Conservation (phyloP, 2,329 filamentous ascomycete species). For the Colletotrichum lupini region DNA sequence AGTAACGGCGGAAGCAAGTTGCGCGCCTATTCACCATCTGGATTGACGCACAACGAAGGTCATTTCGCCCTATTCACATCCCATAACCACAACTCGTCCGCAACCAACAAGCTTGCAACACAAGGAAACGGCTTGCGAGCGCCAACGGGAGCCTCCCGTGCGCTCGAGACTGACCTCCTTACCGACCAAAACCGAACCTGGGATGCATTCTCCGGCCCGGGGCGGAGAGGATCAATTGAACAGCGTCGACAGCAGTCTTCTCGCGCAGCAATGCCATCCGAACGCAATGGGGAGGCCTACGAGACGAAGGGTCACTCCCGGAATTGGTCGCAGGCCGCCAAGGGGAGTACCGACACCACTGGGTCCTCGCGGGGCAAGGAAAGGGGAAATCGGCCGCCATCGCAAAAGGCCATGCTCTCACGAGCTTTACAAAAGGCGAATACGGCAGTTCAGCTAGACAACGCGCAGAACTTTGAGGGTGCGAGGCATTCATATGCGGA, state of each 20-base stretch:
- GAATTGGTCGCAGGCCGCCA: constrained; percentile 57
- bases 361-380: constrained; percentile 48
- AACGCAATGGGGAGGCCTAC: constrained; percentile 42
- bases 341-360: constrained; percentile 56
- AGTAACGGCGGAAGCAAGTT: background rate
- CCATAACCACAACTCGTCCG: background rate
- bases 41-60: background rate
- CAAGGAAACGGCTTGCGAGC: background rate
- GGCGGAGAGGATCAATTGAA: constrained; percentile 29
- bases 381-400: constrained; percentile 61
- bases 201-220: constrained; percentile 27
- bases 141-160: background rate
- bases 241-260: background rate
- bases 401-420: constrained; percentile 97
- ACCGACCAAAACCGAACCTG: constrained; percentile 4
- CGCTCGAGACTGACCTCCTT: background rate
- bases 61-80: background rate
- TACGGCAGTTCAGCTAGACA: constrained; percentile 93
- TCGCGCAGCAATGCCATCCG: constrained; percentile 42
- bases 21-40: constrained; percentile 7
- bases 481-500: constrained; percentile 92
- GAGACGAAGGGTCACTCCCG: constrained; percentile 54
- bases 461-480: constrained; percentile 93
- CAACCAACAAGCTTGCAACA: background rate
- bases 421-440: constrained; percentile 95